Conservation (phyloP, 257 asterid species). For the Mitragyna speciosa region DNA sequence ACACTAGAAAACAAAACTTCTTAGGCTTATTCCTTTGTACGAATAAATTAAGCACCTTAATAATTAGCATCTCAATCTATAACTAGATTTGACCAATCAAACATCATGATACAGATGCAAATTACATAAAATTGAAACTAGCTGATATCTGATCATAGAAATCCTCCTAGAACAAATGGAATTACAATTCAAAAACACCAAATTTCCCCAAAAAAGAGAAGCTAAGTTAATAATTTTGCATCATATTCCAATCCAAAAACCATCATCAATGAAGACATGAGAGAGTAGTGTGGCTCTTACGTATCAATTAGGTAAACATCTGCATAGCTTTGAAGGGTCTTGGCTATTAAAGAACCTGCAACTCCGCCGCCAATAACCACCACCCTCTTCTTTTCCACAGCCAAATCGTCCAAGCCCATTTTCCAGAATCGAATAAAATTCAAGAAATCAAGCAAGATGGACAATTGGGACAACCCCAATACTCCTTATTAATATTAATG, state of each 20-base stretch:
- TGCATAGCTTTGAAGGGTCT: conserved; percentile 52
- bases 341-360: conserved; percentile 68
- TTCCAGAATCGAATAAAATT: not conserved
- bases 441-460: not conserved
- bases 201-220: not conserved
- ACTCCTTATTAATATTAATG: no score
- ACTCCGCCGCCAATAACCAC: conserved; percentile 87
- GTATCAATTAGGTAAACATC: conserved; percentile 71
- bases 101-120: not conserved
- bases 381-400: conserved; percentile 54
- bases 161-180: not conserved
- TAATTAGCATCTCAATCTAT: not conserved
- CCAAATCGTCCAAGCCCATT: conserved; percentile 35
- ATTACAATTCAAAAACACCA: not conserved
- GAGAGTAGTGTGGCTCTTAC: conserved; percentile 37
- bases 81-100: not conserved
- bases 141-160: not conserved
- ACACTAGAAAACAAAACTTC: not conserved
- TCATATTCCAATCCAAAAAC: not conserved
- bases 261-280: not conserved
- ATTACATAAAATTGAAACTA: not conserved
- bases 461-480: not conserved
- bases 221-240: not conserved
- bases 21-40: not conserved
- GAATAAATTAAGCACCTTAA: not conserved